Evolutionary conservation across 306 rosid genomes (phyloP).

Genomic region (Begonia loranthoides): DNA sequence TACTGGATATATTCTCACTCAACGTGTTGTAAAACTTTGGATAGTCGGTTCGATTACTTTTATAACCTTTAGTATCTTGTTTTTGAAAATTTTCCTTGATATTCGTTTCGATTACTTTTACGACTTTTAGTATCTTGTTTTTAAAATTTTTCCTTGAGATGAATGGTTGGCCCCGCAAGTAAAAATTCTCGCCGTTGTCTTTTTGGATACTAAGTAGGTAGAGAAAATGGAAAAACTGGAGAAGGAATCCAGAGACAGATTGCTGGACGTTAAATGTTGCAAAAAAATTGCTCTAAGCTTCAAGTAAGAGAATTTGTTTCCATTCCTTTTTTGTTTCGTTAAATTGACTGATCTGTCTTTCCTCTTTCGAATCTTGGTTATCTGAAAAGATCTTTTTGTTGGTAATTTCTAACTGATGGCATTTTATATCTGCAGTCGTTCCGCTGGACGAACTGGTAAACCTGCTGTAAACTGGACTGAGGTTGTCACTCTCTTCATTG

Average conservation of each 20-base stretch:
- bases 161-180: background rate
- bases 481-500: constrained; percentile 27
- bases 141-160: background rate
- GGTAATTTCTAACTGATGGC: background rate
- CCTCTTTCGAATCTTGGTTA: no score
- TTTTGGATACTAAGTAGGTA: constrained; percentile 29
- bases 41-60: no score
- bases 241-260: constrained; percentile 29
- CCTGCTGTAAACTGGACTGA: constrained; percentile 69
- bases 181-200: background rate
- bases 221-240: constrained; percentile 59
- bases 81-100: background rate
- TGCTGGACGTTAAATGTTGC: constrained; percentile 34
- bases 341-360: background rate
- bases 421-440: constrained; percentile 43
- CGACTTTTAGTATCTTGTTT: background rate
- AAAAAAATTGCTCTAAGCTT: constrained; percentile 40
- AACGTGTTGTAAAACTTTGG: no score
- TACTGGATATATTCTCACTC: no score
- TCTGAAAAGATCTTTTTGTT: no score
- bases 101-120: background rate
- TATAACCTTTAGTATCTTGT: background rate
- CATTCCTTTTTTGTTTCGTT: background rate
- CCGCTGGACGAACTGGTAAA: constrained; percentile 85
- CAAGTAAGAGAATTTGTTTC: constrained; percentile 37